Conservation (phyloP, 768 basidiomycete genomes). For the Kwoniella mangroviensis region DNA sequence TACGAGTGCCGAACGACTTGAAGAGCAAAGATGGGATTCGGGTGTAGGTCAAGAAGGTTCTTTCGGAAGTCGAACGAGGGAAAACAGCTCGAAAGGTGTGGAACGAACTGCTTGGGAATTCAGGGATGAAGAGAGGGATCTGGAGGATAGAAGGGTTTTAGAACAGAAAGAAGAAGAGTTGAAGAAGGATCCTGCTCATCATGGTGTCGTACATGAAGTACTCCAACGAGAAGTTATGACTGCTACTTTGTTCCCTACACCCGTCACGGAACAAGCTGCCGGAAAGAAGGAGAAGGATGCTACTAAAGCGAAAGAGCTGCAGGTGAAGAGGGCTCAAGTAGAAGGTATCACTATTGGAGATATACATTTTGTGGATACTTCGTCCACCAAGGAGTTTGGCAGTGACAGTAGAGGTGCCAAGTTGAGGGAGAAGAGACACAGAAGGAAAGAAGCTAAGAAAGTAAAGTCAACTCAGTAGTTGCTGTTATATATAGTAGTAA, state of each 20-base stretch:
- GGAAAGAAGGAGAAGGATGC: slow-evolving; percentile 22
- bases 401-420: slow-evolving; percentile 15
- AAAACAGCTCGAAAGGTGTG: slow-evolving; percentile 27
- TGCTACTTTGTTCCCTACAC: slow-evolving; percentile 25
- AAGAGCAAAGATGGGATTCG: slow-evolving; percentile 47
- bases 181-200: slow-evolving; percentile 24
- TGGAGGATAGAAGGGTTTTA: slow-evolving; percentile 24
- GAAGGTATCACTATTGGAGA: slow-evolving; percentile 24
- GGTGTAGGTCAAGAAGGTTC: slow-evolving; percentile 44
- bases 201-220: slow-evolving; percentile 25
- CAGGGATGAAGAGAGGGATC: slow-evolving; percentile 38
- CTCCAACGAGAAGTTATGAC: slow-evolving; percentile 25
- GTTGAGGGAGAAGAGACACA: slow-evolving; percentile 25
- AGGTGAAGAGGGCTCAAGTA: slow-evolving; percentile 13
- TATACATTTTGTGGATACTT: slow-evolving; percentile 29
- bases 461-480: not conserved
- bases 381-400: slow-evolving; percentile 12
- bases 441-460: slow-evolving; percentile 21
- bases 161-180: slow-evolving; percentile 22
- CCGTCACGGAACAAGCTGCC: slow-evolving; percentile 18
- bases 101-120: slow-evolving; percentile 55
- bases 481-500: not conserved
- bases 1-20: slow-evolving; percentile 40
- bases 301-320: slow-evolving; percentile 1
- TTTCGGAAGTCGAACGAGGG: slow-evolving; percentile 29